Conservation (phyloP, 495 filamentous ascomycete species). For the Penicillium coffeae region DNA sequence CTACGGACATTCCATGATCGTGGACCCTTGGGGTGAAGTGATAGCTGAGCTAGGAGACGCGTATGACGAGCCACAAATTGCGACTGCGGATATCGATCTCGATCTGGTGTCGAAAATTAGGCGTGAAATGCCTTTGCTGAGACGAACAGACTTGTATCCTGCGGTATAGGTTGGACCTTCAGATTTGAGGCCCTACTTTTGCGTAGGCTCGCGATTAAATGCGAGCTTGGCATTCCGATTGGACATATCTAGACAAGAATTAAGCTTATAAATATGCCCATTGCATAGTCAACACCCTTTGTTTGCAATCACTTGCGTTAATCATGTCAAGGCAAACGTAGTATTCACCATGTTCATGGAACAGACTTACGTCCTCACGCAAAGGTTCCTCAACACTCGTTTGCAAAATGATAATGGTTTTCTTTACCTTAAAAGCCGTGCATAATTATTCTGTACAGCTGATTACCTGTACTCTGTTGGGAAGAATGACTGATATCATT, state of each 20-base stretch:
- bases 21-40: conserved; percentile 84
- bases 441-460: background rate
- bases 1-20: conserved; percentile 86
- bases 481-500: conserved; percentile 16
- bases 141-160: conserved; percentile 61
- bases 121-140: conserved; percentile 60
- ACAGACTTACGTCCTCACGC: too few species aligned
- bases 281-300: too few species aligned
- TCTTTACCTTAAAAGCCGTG: background rate
- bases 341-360: background rate
- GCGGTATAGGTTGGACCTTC: conserved; percentile 26
- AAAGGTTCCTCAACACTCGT: too few species aligned
- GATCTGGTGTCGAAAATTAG: conserved; percentile 49
- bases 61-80: conserved; percentile 48
- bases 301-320: too few species aligned
- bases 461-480: too few species aligned
- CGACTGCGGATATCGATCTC: conserved; percentile 49
- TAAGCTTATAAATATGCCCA: too few species aligned
- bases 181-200: too few species aligned
- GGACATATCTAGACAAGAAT: too few species aligned
- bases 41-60: conserved; percentile 58
- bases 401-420: conserved; percentile 1
- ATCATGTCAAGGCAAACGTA: background rate
- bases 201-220: too few species aligned
- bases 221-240: too few species aligned